These are phyloP conservation scores for Parietichytrium sp. DNA, from an alignment of 108 stramenopile genomes.

Conservation along the genomic window DNA sequence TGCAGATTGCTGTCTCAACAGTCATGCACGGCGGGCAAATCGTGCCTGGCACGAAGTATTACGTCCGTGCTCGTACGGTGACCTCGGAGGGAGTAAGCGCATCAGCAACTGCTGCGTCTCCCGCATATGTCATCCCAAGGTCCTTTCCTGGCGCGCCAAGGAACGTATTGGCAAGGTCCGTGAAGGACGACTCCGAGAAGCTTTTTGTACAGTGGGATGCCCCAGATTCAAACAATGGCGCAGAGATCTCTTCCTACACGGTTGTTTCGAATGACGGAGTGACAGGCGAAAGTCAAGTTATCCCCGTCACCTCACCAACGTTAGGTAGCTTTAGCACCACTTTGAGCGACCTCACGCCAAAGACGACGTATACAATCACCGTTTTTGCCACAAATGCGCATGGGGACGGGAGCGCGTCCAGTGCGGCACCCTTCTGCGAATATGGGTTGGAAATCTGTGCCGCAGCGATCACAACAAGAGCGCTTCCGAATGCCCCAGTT, in stretches of 20 bases:
- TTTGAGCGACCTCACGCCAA: conserved; percentile 53
- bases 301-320: no score
- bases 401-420: conserved; percentile 46
- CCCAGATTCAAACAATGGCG: conserved; percentile 48
- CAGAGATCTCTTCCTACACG: conserved; percentile 43
- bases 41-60: conserved; percentile 57
- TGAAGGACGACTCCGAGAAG: conserved; percentile 45
- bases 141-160: conserved; percentile 52
- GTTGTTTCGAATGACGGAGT: conserved; percentile 38
- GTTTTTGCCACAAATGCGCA: conserved; percentile 54
- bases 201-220: conserved; percentile 53
- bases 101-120: conserved; percentile 50
- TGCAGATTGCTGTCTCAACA: background rate
- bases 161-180: conserved; percentile 46
- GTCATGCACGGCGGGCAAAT: background rate
- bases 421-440: conserved; percentile 14
- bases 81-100: conserved; percentile 60
- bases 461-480: background rate
- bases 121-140: conserved; percentile 48
- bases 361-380: conserved; percentile 57
- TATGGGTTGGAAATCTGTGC: background rate
- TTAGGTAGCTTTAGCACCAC: conserved; percentile 49
- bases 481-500: background rate
- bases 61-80: conserved; percentile 68
- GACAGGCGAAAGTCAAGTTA: no score